Percentiles rank a stretch among this genome's conserved stretches.
Evolutionary conservation across 225 moss, liverwort and hornwort genomes (phyloP).

Genomic region (Lunularia cruciata): DNA sequence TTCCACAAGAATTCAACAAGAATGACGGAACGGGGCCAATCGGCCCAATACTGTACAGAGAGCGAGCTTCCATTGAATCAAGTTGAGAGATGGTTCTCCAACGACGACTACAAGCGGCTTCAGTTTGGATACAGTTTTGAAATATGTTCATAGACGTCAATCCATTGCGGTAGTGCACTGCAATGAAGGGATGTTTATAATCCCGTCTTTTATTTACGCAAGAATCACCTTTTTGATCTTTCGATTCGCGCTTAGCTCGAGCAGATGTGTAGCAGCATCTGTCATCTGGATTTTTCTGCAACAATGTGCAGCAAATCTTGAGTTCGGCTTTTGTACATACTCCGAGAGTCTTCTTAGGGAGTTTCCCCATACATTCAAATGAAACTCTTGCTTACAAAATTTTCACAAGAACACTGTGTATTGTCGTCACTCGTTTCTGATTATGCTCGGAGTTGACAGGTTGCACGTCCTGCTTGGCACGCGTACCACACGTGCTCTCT

Average conservation of each 20-base stretch:
- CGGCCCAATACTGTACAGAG: background rate
- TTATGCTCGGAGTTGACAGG: background rate
- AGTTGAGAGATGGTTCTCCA: background rate
- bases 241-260: background rate
- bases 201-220: background rate
- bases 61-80: background rate
- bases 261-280: background rate
- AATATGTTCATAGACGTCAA: constrained; percentile 3
- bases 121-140: background rate
- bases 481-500: too few relatives aligned
- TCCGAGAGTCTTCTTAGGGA: constrained; percentile 3
- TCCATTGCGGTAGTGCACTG: background rate
- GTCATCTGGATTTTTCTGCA: background rate
- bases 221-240: background rate
- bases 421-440: background rate
- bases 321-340: constrained; percentile 7
- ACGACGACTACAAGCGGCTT: constrained; percentile 10
- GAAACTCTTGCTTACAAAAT: background rate
- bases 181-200: background rate
- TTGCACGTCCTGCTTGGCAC: background rate
- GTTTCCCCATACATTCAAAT: background rate
- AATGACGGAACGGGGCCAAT: too few relatives aligned
- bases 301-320: constrained; percentile 1
- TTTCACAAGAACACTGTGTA: background rate
- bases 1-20: too few relatives aligned